These are phyloP conservation scores for Uronychia setigera DNA, from an alignment of 73 alveolate species.

Conservation along the genomic window DNA sequence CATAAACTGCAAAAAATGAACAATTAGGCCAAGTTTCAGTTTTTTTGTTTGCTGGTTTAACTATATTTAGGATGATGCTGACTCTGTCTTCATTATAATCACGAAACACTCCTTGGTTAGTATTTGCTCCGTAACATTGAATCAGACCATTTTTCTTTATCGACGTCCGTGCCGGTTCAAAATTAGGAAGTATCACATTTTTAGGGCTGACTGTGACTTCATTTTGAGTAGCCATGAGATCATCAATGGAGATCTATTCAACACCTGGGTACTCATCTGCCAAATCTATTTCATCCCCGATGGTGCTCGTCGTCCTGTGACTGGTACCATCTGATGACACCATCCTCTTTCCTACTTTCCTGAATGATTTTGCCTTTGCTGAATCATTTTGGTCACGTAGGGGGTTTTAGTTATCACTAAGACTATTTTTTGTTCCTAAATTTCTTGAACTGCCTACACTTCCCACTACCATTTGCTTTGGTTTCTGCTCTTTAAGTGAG, in stretches of 20 bases:
- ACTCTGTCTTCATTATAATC: constrained; percentile 76
- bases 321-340: no score
- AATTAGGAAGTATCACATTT: constrained; percentile 22
- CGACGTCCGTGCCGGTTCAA: constrained; percentile 41
- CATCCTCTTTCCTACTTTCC: neutral
- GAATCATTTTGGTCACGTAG: neutral
- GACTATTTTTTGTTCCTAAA: neutral
- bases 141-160: constrained; percentile 54
- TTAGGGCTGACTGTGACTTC: neutral
- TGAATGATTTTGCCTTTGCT: neutral
- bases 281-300: neutral
- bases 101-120: constrained; percentile 89
- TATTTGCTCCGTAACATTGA: constrained; percentile 90
- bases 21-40: constrained; percentile 75
- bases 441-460: neutral
- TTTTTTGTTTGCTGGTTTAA: constrained; percentile 44
- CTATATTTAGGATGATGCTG: constrained; percentile 54
- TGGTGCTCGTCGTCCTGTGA: neutral
- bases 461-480: neutral
- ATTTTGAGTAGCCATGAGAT: neutral
- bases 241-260: neutral
- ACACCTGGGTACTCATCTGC: constrained; percentile 1
- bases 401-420: neutral
- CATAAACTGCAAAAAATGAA: constrained; percentile 64
- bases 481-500: neutral